These are phyloP conservation scores for Brassica carinata DNA, from an alignment of 345 rosid species.

Conservation along the genomic window DNA sequence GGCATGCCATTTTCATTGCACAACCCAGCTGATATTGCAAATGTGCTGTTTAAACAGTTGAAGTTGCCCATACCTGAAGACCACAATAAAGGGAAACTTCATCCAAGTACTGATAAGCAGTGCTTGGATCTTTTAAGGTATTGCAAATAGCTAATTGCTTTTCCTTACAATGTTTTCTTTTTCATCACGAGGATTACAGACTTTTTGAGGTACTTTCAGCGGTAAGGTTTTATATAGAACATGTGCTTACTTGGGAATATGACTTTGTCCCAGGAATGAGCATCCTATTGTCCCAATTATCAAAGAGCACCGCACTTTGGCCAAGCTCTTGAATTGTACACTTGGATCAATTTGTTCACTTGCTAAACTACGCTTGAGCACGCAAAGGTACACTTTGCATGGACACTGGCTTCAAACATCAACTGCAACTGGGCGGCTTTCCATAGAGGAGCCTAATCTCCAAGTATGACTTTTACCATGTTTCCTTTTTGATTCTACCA, in stretches of 20 bases:
- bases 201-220: constrained; percentile 5
- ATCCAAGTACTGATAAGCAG: constrained; percentile 91
- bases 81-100: constrained; percentile 68
- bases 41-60: constrained; percentile 76
- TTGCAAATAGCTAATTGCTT: constrained; percentile 12
- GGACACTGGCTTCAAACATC: constrained; percentile 99
- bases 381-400: constrained; percentile 75
- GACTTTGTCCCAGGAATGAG: constrained; percentile 64
- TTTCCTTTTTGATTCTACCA: neutral
- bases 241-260: constrained; percentile 9
- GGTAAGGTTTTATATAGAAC: neutral
- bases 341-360: constrained; percentile 86
- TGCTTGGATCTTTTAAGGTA: constrained; percentile 88
- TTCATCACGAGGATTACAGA: neutral
- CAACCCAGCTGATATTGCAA: constrained; percentile 87
- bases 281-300: constrained; percentile 89
- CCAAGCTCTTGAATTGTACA: constrained; percentile 90
- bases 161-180: constrained; percentile 17
- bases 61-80: constrained; percentile 74
- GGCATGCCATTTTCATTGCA: constrained; percentile 81
- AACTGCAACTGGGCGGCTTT: constrained; percentile 93
- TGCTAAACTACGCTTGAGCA: constrained; percentile 65
- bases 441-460: constrained; percentile 99
- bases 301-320: constrained; percentile 87
- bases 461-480: constrained; percentile 59